Conservation (phyloP, 1,284 basidiomycete species). For the Kalmanozyma brasiliensis region DNA sequence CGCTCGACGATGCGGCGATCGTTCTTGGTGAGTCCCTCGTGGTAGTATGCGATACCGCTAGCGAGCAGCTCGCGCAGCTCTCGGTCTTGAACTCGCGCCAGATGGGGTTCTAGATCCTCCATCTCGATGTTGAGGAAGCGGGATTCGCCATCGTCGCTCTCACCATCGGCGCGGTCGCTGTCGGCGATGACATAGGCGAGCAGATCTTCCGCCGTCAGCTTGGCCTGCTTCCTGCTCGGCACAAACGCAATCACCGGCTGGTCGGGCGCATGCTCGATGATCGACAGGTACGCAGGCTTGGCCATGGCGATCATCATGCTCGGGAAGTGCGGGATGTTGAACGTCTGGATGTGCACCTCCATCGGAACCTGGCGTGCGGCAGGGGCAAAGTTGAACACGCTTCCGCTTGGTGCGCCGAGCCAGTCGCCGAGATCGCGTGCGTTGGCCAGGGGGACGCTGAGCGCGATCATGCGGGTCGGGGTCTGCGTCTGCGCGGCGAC, state of each 20-base stretch:
- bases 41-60: slow-evolving; percentile 93
- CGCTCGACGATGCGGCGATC: slow-evolving; percentile 93
- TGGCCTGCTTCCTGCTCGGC: slow-evolving; percentile 91
- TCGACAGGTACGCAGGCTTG: slow-evolving; percentile 94
- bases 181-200: slow-evolving; percentile 89
- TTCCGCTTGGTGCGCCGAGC: slow-evolving; percentile 88
- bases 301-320: slow-evolving; percentile 99
- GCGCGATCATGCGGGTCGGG: slow-evolving; percentile 91
- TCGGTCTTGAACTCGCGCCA: slow-evolving; percentile 84
- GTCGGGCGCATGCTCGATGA: slow-evolving; percentile 84
- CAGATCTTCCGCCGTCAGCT: slow-evolving; percentile 90
- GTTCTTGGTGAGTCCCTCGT: slow-evolving; percentile 89
- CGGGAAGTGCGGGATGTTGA: slow-evolving; percentile 95
- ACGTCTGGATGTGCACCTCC: slow-evolving; percentile 96
- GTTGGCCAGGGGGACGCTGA: slow-evolving; percentile 94
- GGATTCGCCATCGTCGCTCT: slow-evolving; percentile 72
- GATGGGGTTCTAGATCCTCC: slow-evolving; percentile 84
- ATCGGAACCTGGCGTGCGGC: slow-evolving; percentile 93
- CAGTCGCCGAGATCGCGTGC: slow-evolving; percentile 95
- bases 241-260: slow-evolving; percentile 94
- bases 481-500: slow-evolving; percentile 93
- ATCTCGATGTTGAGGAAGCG: slow-evolving; percentile 91
- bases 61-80: slow-evolving; percentile 83
- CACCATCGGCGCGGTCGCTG: slow-evolving; percentile 69
- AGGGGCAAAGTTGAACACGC: slow-evolving; percentile 97